phyloP scores from a whole-genome alignment of 805 yeast species.

The Hemisphaericaspora nanyangensis region DNA sequence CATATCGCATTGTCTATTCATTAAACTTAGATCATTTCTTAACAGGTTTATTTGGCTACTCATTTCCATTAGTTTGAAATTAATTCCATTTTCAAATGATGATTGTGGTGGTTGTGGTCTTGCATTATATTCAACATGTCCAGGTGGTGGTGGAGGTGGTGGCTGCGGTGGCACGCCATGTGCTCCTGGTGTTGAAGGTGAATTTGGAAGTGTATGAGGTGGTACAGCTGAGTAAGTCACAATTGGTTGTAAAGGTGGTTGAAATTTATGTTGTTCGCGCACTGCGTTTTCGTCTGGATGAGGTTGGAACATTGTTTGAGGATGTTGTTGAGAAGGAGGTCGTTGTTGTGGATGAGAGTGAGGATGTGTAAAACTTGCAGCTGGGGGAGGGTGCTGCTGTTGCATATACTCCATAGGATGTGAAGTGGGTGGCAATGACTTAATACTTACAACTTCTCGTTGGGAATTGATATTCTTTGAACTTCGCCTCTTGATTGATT shows the following conservation, averaged over 20 bases:
- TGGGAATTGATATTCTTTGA: constrained; percentile 34
- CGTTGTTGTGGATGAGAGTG: constrained; percentile 14
- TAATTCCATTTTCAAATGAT: constrained; percentile 17
- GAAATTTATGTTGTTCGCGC: background rate
- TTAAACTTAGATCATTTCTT: constrained; percentile 38
- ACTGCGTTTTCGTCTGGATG: constrained; percentile 2
- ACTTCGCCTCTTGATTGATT: constrained; percentile 76
- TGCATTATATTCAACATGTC: constrained; percentile 5
- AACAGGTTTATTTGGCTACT: constrained; percentile 37
- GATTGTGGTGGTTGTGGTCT: constrained; percentile 4
- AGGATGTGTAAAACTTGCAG: too few species aligned
- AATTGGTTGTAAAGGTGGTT: constrained; percentile 9
- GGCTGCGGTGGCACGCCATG: too few species aligned
- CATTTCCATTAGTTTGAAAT: constrained; percentile 23
- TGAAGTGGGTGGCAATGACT: constrained; percentile 17
- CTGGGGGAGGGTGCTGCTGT: constrained; percentile 2
- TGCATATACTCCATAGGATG: constrained; percentile 6
- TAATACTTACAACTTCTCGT: constrained; percentile 36
- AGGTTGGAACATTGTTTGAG: background rate
- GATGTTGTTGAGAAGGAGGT: background rate
- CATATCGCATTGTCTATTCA: constrained; percentile 45
- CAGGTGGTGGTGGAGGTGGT: too few species aligned
- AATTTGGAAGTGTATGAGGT: constrained; percentile 8
- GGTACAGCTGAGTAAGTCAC: constrained; percentile 1
- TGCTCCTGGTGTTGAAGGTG: constrained; percentile 3